Base-by-base conservation (phyloP, 495 filamentous ascomycete species). In the Bacidia rubella region DNA sequence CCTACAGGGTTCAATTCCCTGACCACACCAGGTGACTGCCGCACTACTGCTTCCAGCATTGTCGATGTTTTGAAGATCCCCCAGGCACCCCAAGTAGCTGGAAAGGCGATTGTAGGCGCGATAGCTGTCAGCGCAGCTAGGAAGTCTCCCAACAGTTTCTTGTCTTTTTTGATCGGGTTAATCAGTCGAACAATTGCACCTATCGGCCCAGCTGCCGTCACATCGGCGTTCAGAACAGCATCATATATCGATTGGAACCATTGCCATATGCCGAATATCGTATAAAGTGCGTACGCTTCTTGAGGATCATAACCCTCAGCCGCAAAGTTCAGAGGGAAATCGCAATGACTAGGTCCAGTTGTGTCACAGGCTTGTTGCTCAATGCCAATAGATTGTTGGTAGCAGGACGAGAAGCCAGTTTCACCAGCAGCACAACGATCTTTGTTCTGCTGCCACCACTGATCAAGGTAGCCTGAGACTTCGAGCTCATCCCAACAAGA, bases 261-360 rank as follows among this genome's bases (percentile, higher is more conserved):
- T 54, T 54, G 52, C 52, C 52, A 54, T 29, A 54, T 54, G 1
- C 40, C 52, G 32, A 54, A 54, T 4, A 54, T 54, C 1, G 43
- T 54, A 44, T 54, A 54, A 15, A 54, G 44, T 11, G 45, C 44
- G 15, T 54, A 54, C 5, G 43, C 43, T 49, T 54, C 19, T 15
- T 54, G 52, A 3, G 44, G 43, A 3, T 25, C 49, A 22, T 54
- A 54, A 10, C 40, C 40, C 10, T n/a, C 32, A 10, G 15, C 12
- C 1, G 7, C 17, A 32, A 54, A 54, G 12, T 54, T 41, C 1
- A 23, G 24, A 2, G 52, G 52, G 39, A 22, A 48, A 27, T 49
- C 27, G 32, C 52, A 54, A 49, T 49, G 52, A 38, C 25, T 44
- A 27, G 3, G 25, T 49, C 27, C 52, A 2, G 29, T 54, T 23